These are phyloP conservation scores for Draba incana DNA, from an alignment of 345 rosid genomes.

Conservation along the genomic window DNA sequence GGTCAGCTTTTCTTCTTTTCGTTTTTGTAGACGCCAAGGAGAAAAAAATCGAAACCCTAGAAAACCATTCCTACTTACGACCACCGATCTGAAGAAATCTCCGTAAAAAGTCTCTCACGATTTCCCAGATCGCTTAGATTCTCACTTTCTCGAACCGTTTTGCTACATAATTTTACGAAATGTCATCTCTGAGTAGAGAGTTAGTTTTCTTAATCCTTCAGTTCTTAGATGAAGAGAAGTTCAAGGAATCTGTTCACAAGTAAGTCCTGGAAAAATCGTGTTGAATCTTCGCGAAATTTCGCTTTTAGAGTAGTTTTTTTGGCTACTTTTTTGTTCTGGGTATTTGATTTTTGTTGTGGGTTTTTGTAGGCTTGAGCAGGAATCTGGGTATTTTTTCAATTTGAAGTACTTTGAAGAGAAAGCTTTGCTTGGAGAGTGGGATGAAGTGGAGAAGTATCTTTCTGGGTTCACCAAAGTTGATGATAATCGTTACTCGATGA, in stretches of 20 bases:
- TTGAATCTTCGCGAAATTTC: neutral
- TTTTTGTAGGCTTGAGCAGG: slow-evolving; percentile 70
- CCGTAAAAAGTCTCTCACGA: slow-evolving; percentile 19
- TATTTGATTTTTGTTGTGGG: slow-evolving; percentile 5
- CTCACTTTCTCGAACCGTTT: neutral
- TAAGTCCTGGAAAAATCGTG: slow-evolving; percentile 31
- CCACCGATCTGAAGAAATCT: slow-evolving; percentile 28
- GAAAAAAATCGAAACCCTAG: slow-evolving; percentile 36
- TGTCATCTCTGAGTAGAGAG: slow-evolving; percentile 76
- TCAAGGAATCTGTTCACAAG: slow-evolving; percentile 60
- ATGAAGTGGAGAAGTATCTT: slow-evolving; percentile 86
- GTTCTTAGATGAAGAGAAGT: slow-evolving; percentile 61
- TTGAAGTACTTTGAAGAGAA: slow-evolving; percentile 86
- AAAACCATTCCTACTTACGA: neutral
- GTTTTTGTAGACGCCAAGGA: slow-evolving; percentile 21
- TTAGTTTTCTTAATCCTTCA: slow-evolving; percentile 64
- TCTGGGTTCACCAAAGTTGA: slow-evolving; percentile 93
- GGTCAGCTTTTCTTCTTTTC: slow-evolving; percentile 27
- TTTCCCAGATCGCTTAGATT: slow-evolving; percentile 21
- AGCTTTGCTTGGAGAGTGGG: slow-evolving; percentile 91
- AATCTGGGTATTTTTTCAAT: slow-evolving; percentile 89
- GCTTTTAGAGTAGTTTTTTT: neutral
- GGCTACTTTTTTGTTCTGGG: neutral
- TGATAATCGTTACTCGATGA: slow-evolving; percentile 76
- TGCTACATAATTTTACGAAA: slow-evolving; percentile 17